Evolutionary conservation across 345 rosid genomes (phyloP).

Genomic region (Carallia brachiata): DNA sequence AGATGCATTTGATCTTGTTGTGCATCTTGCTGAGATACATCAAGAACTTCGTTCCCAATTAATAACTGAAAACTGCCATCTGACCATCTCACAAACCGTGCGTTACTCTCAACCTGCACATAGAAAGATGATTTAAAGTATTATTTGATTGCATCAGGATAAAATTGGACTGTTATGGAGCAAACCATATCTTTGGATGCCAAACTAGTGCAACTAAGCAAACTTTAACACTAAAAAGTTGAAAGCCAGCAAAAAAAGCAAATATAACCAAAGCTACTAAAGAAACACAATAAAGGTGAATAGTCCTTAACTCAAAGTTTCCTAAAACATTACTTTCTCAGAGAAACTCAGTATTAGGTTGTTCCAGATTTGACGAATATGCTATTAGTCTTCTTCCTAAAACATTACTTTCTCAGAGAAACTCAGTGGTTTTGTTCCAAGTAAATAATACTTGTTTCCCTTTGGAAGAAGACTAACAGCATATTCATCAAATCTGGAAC

Average conservation of each 20-base stretch:
- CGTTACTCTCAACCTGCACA: constrained; percentile 87
- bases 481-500: too few species aligned
- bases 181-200: neutral
- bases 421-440: too few species aligned
- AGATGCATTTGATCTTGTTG: constrained; percentile 91
- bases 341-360: too few species aligned
- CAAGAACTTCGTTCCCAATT: constrained; percentile 98
- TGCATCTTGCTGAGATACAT: constrained; percentile 90
- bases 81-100: constrained; percentile 99
- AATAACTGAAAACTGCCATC: constrained; percentile 94
- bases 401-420: too few species aligned
- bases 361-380: too few species aligned
- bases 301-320: too few species aligned
- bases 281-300: too few species aligned
- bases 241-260: neutral
- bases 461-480: too few species aligned
- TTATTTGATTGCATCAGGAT: neutral
- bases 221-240: neutral
- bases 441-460: too few species aligned
- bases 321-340: too few species aligned
- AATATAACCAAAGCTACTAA: neutral
- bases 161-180: neutral
- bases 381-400: too few species aligned
- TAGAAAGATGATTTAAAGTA: constrained; percentile 12
- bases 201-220: neutral